Percentiles rank a stretch among this genome's conserved stretches.
These are phyloP conservation scores for Pseudogymnoascus sp. DNA, from an alignment of 2,329 filamentous ascomycete genomes.

Conservation along the genomic window DNA sequence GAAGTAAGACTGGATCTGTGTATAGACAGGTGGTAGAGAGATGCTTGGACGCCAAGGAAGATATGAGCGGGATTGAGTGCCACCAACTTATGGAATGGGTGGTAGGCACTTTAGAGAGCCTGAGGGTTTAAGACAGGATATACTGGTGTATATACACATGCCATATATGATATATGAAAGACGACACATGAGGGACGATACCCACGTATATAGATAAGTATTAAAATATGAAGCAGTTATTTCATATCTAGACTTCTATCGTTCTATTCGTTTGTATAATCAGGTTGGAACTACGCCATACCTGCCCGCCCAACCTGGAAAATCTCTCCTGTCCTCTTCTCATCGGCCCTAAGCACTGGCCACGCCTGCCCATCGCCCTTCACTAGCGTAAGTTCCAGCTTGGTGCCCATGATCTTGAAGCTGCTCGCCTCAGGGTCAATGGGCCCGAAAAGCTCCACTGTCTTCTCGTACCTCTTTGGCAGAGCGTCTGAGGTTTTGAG, in stretches of 20 bases:
- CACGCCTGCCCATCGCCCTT: constrained; percentile 59
- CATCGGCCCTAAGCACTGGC: constrained; percentile 59
- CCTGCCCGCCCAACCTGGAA: constrained; percentile 82
- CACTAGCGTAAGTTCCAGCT: constrained; percentile 56
- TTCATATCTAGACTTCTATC: not conserved
- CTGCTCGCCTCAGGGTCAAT: constrained; percentile 61
- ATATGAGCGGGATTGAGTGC: constrained; percentile 31
- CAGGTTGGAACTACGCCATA: constrained; percentile 16
- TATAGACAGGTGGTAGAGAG: constrained; percentile 36
- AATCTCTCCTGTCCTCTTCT: constrained; percentile 64
- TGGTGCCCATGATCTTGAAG: constrained; percentile 62
- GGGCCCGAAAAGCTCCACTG: constrained; percentile 64
- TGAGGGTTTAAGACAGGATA: constrained; percentile 22
- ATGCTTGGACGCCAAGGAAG: constrained; percentile 32
- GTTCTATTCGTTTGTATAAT: not conserved
- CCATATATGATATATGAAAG: not conserved
- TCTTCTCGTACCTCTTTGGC: constrained; percentile 68
- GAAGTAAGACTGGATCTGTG: constrained; percentile 33
- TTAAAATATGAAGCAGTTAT: not conserved
- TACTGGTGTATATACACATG: constrained; percentile 5
- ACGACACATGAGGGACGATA: not conserved
- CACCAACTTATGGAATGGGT: constrained; percentile 35
- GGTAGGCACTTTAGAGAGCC: constrained; percentile 33
- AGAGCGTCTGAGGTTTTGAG: constrained; percentile 70
- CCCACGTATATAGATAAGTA: not conserved